Base-by-base conservation (phyloP, 768 basidiomycete species). In the Leccinum truebloodii region DNA sequence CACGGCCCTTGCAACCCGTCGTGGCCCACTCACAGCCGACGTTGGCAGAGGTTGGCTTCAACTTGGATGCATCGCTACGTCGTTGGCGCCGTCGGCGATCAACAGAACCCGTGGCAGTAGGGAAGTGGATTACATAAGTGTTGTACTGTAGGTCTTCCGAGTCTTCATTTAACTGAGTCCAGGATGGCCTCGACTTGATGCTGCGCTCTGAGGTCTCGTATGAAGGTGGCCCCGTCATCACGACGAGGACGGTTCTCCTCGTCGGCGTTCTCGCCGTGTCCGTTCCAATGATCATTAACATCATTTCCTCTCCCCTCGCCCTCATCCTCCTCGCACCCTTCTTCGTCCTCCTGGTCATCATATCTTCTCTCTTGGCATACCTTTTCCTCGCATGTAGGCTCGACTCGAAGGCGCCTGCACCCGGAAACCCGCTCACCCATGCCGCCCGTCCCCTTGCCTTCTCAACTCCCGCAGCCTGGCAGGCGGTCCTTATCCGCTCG, bases 381-480 rank as follows among this genome's bases (percentile, higher is more conserved):
- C 69, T 91, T 60, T 79, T 83, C 61, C 64, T 90, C 39, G 87
- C 80, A 32, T 80, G 85, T 73, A 69, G 77, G 54, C 78, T 91
- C 60, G 90, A 92, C 70, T 70, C 78, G 8, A 80, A 70, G 34
- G 64, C 69, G 26, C 68, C 75, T 30, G 64, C 63, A 1, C 59
- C 64, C 10, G 64, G 58, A n/a, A 77, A 79, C 44, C 74, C 74
- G 50, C 77, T 87, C 18, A 73, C 75, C 10, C 75, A 78, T 59
- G 85, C 88, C 0, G 87, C 92, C 18, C 83, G 85, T 37, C 91
- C 92, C 0, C 80, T 95, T 52, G 83, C 85, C 3, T 96, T 97
- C 78, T 92, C 93, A 4, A 94, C 94, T 3, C 92, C 94, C 24
- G 93, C 95, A 59, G 95, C 94, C 34, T 97, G 95, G 95, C 92